Evolutionary conservation across 2,329 filamentous ascomycete genomes (phyloP), one percentile per base, ranked within the genome.

Genomic region (Cordyceps tenuipes): DNA sequence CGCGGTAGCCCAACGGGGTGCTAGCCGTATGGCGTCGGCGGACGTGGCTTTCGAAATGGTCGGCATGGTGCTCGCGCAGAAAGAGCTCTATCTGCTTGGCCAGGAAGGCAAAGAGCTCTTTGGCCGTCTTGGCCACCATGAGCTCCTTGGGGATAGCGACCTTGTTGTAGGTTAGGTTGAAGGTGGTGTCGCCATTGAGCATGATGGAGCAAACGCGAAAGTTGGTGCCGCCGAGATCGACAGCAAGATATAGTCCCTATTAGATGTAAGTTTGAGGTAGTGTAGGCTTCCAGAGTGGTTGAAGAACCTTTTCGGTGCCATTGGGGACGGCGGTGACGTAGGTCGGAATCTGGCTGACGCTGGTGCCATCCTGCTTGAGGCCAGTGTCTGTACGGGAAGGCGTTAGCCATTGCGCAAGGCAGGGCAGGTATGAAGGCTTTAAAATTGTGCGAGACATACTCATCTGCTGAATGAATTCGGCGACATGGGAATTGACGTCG

Each of bases 141-240:
- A 97, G 80, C 65, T 93, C 83, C 66, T 85, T 87, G 8, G 94
- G 94, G 61, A 99, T 95, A 63, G 91, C 84, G 61, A 95, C 89
- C 77, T 97, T 97, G 75, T 85, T 90, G 77, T 91, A 95, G 57
- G 89, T 95, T 67, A 97, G 84, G 74, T 90, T 90, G 79, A 97
- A 97, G 61, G 91, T 97, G 68, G 88, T 92, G 77, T 97, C 91
- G 69, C 94, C 94, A 71, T 96, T 92, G 63, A 99, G 81, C 67
- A 90, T 84, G 69, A 99, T 89, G 48, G 93, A 97, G 78, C 94
- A 99, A 69, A 99, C 94, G 67, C 94, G 89, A 76, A 97, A 96
- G 78, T 99, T 99, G 65, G 94, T 99, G 68, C 94, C 94, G 63
- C 94, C 94, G n/a, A 99, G 83, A 70, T 99, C 94, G 65, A 99